phyloP scores from a whole-genome alignment of 2,329 filamentous ascomycete species.

The Geosmithia putterillii region DNA sequence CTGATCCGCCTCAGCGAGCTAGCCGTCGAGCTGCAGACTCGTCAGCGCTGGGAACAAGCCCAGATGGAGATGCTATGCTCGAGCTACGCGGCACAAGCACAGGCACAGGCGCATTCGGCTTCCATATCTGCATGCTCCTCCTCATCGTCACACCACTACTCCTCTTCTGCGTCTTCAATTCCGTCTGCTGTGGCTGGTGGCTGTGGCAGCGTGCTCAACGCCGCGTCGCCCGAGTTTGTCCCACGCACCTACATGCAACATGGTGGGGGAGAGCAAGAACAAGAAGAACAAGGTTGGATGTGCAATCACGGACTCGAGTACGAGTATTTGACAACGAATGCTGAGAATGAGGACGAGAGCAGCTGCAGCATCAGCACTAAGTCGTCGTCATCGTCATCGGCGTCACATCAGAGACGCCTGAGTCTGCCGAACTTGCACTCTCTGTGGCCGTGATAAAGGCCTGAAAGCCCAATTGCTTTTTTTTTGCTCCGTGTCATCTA shows the following conservation, averaged over 20 bases:
- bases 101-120: too few species aligned
- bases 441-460: slow-evolving; percentile 8
- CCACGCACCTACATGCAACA: slow-evolving; percentile 7
- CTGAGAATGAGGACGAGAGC: not conserved
- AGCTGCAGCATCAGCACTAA: too few species aligned
- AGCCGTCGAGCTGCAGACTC: slow-evolving; percentile 32
- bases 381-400: not conserved
- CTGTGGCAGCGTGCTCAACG: slow-evolving; percentile 9
- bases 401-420: slow-evolving; percentile 8
- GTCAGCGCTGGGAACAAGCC: slow-evolving; percentile 23
- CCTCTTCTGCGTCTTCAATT: slow-evolving; percentile 1
- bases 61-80: slow-evolving; percentile 6
- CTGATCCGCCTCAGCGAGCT: slow-evolving; percentile 34
- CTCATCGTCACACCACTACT: too few species aligned
- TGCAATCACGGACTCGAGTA: not conserved
- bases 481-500: not conserved
- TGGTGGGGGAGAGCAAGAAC: not conserved
- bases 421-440: slow-evolving; percentile 16
- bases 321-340: not conserved
- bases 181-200: not conserved
- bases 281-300: not conserved
- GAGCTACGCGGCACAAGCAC: too few species aligned
- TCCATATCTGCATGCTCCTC: not conserved
- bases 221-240: slow-evolving; percentile 16
- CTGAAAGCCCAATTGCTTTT: not conserved